A percentile compares a stretch with the other conserved stretches of the same genome.
Evolutionary conservation across 495 filamentous ascomycete genomes (phyloP).

Genomic region (Eremomyces bilateralis): DNA sequence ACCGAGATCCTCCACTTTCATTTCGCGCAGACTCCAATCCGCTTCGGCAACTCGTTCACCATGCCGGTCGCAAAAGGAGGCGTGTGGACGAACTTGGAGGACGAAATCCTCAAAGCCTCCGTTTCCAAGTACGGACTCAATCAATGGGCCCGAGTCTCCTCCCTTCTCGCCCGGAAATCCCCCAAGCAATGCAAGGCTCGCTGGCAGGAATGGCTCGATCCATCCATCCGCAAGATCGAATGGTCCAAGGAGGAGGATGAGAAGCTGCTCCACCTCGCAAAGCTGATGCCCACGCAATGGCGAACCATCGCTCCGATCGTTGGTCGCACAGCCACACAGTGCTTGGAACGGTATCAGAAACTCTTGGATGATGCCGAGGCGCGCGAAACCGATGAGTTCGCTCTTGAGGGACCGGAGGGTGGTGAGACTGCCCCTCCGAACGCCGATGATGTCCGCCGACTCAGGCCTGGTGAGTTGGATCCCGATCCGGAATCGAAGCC

Average conservation of each 20-base stretch:
- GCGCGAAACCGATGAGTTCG: constrained; percentile 64
- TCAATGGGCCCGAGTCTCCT: constrained; percentile 97
- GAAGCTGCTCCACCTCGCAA: constrained; percentile 85
- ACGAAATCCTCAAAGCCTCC: constrained; percentile 91
- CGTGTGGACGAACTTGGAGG: constrained; percentile 74
- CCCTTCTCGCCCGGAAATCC: constrained; percentile 88
- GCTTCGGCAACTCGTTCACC: constrained; percentile 11
- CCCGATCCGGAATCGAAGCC: constrained; percentile 93
- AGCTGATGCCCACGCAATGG: constrained; percentile 99
- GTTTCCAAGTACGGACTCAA: constrained; percentile 34
- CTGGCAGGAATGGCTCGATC: constrained; percentile 97
- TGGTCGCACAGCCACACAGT: constrained; percentile 88
- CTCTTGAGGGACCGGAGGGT: constrained; percentile 67
- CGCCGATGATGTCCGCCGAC: constrained; percentile 76
- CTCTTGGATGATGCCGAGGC: constrained; percentile 90
- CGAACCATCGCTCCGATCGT: constrained; percentile 94
- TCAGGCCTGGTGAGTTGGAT: constrained; percentile 78
- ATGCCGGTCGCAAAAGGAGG: constrained; percentile 99
- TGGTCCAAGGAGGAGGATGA: constrained; percentile 99
- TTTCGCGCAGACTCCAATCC: not conserved
- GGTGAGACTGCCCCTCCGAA: constrained; percentile 72
- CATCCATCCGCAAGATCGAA: constrained; percentile 91
- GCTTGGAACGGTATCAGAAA: constrained; percentile 89
- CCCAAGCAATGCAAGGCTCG: constrained; percentile 98
- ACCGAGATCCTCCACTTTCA: constrained; percentile 1